Conservation (phyloP, 305 asterid species). For the Solanum hybrid region DNA sequence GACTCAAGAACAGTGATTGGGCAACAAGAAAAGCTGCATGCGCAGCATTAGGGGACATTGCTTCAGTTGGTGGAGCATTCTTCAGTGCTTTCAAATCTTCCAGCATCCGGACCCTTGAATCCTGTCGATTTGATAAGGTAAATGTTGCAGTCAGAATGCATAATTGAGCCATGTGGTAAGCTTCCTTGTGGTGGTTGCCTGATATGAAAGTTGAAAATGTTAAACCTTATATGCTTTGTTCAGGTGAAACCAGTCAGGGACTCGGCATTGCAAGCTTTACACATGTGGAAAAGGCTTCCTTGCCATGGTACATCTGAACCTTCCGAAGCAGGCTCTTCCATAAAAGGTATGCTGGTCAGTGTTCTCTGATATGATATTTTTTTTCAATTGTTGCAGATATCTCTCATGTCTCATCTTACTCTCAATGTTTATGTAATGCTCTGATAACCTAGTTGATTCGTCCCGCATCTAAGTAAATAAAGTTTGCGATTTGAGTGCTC, state of each 20-base stretch:
- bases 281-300: conserved; percentile 72
- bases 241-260: conserved; percentile 97
- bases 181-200: conserved; percentile 11
- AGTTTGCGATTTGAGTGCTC: background rate
- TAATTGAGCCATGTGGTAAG: conserved; percentile 1
- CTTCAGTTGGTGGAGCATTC: conserved; percentile 66
- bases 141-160: conserved; percentile 6
- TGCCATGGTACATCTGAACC: conserved; percentile 70
- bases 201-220: conserved; percentile 11
- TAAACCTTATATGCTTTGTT: conserved; percentile 2
- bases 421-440: background rate
- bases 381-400: background rate
- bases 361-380: background rate
- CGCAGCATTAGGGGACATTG: conserved; percentile 74
- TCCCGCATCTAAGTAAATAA: background rate
- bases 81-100: conserved; percentile 59
- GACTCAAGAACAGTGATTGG: conserved; percentile 84
- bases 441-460: background rate
- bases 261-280: conserved; percentile 80
- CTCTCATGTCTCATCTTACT: background rate
- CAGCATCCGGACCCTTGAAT: conserved; percentile 64
- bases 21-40: conserved; percentile 88
- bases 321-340: conserved; percentile 84
- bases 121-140: conserved; percentile 97
- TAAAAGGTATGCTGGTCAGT: conserved; percentile 48